Base-by-base conservation (phyloP, 1,139 yeast species). In the Suhomyces coccinellae region DNA sequence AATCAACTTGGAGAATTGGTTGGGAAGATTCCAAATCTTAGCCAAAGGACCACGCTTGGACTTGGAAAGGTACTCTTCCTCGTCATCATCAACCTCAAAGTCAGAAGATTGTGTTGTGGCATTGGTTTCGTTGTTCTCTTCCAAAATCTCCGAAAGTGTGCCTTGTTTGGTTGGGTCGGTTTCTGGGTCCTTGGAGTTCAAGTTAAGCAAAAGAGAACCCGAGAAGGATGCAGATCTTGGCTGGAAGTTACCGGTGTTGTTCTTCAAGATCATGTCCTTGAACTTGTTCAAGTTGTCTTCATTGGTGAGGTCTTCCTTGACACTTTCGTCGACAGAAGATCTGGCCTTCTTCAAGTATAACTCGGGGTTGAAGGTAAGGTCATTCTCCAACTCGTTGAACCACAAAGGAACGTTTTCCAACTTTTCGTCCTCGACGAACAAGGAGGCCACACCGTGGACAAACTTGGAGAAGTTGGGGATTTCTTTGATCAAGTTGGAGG, bases 401-500 rank as follows among this genome's bases (percentile, higher is more conserved):
- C 99, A 93, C 65, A 89, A 87, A 43, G 99, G 99, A 52, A 93
- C 74, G 52, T 85, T 83, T 59, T 90, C 97, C 59, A 93, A 77
- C 57, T 87, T 85, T 58, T 91, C 97, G 61, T 88, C 95, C 63
- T 91, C 98, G 47, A 89, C 79, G 62, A 85, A 93, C 51, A 93
- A 75, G 3, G 89, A 77, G 6, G 97, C 91, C 52, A 90, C 82
- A 66, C 97, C 97, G 63, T 90, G 98, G 52, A 90, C 78, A 59
- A 87, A 90, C 67, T 89, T 87, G 41, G 96, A 86, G 58, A 90
- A 90, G 61, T 87, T 86, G 43, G 97, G 97, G 51, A 90, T 88
- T 63, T 88, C 96, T 61, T 87, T 88, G 43, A 89, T 95, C 56
- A 93, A 75, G 61, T 88, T 93, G 16, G 60, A 52, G 36, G 91